Evolutionary conservation across 345 rosid species (phyloP).

Genomic region (Eucalyptus brandiana): DNA sequence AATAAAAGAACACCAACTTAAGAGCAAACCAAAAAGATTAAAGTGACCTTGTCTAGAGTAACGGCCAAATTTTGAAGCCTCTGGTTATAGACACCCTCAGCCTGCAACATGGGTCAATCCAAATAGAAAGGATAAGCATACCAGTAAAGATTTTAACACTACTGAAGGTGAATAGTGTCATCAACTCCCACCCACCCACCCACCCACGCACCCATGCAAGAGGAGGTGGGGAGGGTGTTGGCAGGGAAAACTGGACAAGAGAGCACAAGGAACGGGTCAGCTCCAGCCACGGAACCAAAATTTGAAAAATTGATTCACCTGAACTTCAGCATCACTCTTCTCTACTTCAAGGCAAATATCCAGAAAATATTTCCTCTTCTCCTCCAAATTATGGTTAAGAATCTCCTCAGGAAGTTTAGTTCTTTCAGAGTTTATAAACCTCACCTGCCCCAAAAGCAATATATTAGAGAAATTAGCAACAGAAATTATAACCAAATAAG

Average conservation of each 20-base stretch:
- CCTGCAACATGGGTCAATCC: conserved; percentile 33
- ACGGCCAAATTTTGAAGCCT: conserved; percentile 98
- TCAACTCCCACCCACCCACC: not conserved
- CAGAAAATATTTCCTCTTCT: conserved; percentile 71
- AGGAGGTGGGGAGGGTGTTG: not conserved
- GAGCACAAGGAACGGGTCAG: not conserved
- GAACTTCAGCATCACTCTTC: conserved; percentile 99
- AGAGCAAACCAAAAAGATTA: not conserved
- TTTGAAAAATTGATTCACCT: conserved; percentile 33
- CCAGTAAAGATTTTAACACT: not conserved
- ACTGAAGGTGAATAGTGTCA: not conserved
- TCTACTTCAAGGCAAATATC: conserved; percentile 78
- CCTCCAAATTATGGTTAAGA: conserved; percentile 86
- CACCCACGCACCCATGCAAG: not conserved
- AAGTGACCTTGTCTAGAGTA: conserved; percentile 92
- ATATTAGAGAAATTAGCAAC: not conserved
- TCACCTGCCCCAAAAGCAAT: conserved; percentile 51
- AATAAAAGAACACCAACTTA: not conserved
- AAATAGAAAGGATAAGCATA: not conserved
- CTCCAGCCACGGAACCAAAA: not conserved
- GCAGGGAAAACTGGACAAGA: not conserved
- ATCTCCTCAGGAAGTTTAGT: conserved; percentile 94
- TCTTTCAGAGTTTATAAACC: conserved; percentile 92
- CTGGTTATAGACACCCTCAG: conserved; percentile 99
- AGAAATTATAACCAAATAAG: not conserved